Evolutionary conservation across 768 basidiomycete species (phyloP).

Genomic region (Pulveroboletus sp.): DNA sequence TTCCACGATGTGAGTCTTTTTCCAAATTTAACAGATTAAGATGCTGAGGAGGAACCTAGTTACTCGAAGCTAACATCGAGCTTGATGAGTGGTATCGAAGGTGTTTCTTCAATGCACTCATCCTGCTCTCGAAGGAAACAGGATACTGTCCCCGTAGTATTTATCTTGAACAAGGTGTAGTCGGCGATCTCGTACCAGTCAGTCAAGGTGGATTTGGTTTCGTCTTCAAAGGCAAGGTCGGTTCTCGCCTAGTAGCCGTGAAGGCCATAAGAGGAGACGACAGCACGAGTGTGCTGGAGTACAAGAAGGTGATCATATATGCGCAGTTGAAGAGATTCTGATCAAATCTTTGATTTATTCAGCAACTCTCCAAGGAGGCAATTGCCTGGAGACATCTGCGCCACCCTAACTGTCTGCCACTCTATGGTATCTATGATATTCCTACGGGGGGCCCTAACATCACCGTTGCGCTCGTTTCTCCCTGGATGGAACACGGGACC

Average conservation of each 20-base stretch:
- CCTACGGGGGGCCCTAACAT: conserved; percentile 15
- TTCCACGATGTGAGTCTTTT: conserved; percentile 26
- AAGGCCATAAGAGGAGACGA: conserved; percentile 12
- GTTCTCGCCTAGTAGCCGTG: conserved; percentile 28
- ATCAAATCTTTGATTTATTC: not conserved
- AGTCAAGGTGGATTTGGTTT: conserved; percentile 21
- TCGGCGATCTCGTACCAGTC: conserved; percentile 6
- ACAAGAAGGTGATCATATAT: conserved; percentile 18
- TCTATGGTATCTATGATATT: conserved; percentile 30
- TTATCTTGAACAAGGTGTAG: not conserved
- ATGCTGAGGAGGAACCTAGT: conserved; percentile 11
- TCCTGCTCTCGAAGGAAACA: conserved; percentile 18
- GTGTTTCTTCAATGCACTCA: conserved; percentile 14
- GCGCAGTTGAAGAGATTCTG: not conserved
- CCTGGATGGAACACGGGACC: conserved; percentile 37
- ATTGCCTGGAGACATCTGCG: conserved; percentile 33
- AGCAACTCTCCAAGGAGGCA: conserved; percentile 32
- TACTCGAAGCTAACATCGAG: conserved; percentile 18
- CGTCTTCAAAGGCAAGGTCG: conserved; percentile 18
- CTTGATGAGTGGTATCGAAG: conserved; percentile 18
- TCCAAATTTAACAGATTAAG: no score
- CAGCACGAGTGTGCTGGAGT: not conserved
- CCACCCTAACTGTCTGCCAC: conserved; percentile 35
- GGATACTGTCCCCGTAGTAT: conserved; percentile 20
- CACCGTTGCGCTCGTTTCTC: conserved; percentile 33